Base-by-base conservation (phyloP, 2,329 filamentous ascomycete species). In the Aspergillus aculeatus region DNA sequence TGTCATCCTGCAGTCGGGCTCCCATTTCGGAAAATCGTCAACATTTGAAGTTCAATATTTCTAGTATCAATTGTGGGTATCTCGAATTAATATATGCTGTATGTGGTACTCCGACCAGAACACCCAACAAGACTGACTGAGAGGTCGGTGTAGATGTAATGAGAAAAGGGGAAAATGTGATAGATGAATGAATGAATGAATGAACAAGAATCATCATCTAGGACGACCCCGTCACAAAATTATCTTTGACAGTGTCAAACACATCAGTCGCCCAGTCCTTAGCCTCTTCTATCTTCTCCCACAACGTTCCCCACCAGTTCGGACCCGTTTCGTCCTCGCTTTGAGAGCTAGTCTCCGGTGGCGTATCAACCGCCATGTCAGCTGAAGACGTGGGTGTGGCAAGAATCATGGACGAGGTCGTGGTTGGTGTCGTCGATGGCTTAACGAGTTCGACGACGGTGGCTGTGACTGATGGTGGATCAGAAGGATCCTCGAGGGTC, bases 251-350 rank as follows among this genome's bases (percentile, higher is more conserved):
- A 2, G 70, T 65, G 44, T 68, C 66, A n/a, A 73, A 61, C 21
- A 77, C 32, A 16, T 71, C 70, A 10, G 57, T 65, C 9, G 73
- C 70, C 76, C 76, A 78, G 23, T 75, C 60, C 60, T 76, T 75
- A 5, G 72, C 54, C 1, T 70, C 66, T 35, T 74, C 66, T n/a
- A 77, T 47, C 56, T 74, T 77, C 47, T 68, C 63, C 66, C 68
- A 71, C 16, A 77, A n/a, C 0, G 66, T 67, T 2, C 61, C 68
- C 74, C 71, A 77, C 71, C 75, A 77, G 3, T 63, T 67, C 4
- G 64, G 56, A 1, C 50, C 60, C 7, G 66, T 53, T 35, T 69
- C 67, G 31, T 68, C 58, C 3, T 70, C 62, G 41, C 59, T 64
- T 11, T 65, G 61, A 9, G 67, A 12, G 3, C 66, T 59, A 23